phyloP scores from a whole-genome alignment of 1,284 basidiomycete genomes.

The Ganoderma sp. region DNA sequence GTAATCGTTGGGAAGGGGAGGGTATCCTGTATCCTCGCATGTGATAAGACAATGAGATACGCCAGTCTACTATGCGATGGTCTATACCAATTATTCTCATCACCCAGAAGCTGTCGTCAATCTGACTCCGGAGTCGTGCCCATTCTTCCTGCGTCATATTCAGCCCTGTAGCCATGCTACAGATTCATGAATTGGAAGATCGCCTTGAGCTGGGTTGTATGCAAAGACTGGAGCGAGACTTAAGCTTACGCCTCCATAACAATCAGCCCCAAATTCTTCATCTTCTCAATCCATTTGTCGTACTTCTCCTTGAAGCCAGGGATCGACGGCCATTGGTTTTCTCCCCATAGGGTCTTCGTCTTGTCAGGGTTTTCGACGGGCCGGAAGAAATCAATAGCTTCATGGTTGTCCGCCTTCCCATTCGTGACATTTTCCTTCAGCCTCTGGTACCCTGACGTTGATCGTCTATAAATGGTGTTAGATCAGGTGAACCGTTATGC shows the following conservation, averaged over 20 bases:
- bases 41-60: neutral
- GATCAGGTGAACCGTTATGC: neutral
- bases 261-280: constrained; percentile 77
- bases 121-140: constrained; percentile 63
- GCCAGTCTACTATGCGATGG: constrained; percentile 11
- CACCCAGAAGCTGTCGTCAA: constrained; percentile 87
- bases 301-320: constrained; percentile 65
- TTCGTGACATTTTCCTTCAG: constrained; percentile 85
- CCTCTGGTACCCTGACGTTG: constrained; percentile 59
- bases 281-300: constrained; percentile 79
- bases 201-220: neutral
- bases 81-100: constrained; percentile 77
- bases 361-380: constrained; percentile 74
- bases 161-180: constrained; percentile 80
- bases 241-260: constrained; percentile 79
- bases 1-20: constrained; percentile 75
- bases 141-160: constrained; percentile 76
- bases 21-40: constrained; percentile 63
- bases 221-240: neutral
- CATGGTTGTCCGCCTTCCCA: constrained; percentile 84
- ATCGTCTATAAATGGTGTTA: too few relatives aligned
- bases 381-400: constrained; percentile 82
- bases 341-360: constrained; percentile 73
- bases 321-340: constrained; percentile 81
- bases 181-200: neutral